Conservation (phyloP, 2,329 filamentous ascomycete species). For the Fusarium sp. region DNA sequence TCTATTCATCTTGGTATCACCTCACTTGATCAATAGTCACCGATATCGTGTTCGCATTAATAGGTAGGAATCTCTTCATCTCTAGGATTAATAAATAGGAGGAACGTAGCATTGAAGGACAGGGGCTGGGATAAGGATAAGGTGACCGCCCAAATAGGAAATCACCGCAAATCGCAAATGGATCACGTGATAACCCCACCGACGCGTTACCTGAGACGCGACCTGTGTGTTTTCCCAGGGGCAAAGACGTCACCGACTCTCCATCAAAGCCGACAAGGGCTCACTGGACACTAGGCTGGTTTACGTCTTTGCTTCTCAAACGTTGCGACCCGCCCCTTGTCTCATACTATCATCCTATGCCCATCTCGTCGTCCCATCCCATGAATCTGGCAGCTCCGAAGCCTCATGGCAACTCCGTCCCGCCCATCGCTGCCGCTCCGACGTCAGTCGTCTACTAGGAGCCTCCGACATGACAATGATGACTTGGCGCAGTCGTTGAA, state of each 20-base stretch:
- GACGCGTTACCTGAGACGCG: conserved; percentile 35
- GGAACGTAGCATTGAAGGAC: neutral
- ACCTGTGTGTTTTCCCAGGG: conserved; percentile 21
- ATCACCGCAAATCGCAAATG: conserved; percentile 8
- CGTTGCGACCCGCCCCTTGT: conserved; percentile 26
- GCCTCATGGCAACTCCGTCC: conserved; percentile 45
- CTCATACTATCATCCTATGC: conserved; percentile 18
- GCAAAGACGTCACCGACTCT: conserved; percentile 36
- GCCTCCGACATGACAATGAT: conserved; percentile 41
- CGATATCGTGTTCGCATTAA: neutral
- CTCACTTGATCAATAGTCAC: neutral
- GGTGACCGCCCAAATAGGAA: conserved; percentile 19
- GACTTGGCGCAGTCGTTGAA: conserved; percentile 54
- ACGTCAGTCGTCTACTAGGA: conserved; percentile 49
- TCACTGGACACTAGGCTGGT: conserved; percentile 13
- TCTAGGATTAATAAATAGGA: neutral
- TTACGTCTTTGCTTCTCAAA: conserved; percentile 20
- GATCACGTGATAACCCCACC: conserved; percentile 20
- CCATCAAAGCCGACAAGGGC: conserved; percentile 30
- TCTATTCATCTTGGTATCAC: neutral
- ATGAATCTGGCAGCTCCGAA: conserved; percentile 20
- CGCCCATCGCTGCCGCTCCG: conserved; percentile 44
- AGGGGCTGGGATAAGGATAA: neutral
- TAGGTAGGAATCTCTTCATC: neutral
- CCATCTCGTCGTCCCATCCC: conserved; percentile 22